Percentiles rank a stretch among this genome's conserved stretches.
Conservation (phyloP, 306 rosid species). For the Abrus pulchellus region DNA sequence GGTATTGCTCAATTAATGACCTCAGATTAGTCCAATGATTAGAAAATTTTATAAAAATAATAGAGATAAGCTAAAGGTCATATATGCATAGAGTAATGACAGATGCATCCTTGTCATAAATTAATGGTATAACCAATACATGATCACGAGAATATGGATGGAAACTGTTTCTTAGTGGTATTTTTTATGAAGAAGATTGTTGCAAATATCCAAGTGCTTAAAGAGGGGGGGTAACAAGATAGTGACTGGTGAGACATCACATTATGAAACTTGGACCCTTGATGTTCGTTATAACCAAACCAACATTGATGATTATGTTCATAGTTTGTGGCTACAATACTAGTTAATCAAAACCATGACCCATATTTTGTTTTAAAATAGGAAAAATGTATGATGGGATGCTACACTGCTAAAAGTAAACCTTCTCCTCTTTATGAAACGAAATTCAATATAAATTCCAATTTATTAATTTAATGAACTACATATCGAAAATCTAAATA, state of each 20-base stretch:
- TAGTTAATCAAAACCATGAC: not conserved
- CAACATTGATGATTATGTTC: constrained; percentile 30
- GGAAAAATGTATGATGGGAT: not conserved
- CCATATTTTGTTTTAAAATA: too few relatives aligned
- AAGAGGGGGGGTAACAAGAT: constrained; percentile 23
- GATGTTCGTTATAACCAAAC: constrained; percentile 28
- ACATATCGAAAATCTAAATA: not conserved
- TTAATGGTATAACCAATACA: constrained; percentile 8
- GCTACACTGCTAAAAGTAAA: constrained; percentile 3
- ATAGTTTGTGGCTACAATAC: constrained; percentile 10
- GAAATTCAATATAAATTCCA: not conserved
- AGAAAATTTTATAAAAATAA: not conserved
- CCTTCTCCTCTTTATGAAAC: not conserved
- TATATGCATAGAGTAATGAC: constrained; percentile 4
- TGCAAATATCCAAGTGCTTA: constrained; percentile 8
- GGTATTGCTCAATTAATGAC: constrained; percentile 44
- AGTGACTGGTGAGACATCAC: constrained; percentile 52
- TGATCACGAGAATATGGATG: constrained; percentile 21
- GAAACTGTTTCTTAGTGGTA: not conserved
- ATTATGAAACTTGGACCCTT: constrained; percentile 45
- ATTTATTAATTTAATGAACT: not conserved
- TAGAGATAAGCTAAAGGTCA: constrained; percentile 7
- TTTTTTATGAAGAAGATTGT: not conserved
- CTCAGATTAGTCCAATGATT: constrained; percentile 31
- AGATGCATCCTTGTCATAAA: constrained; percentile 17